Base-by-base conservation (phyloP, 345 rosid species). In the Salix brachista region DNA sequence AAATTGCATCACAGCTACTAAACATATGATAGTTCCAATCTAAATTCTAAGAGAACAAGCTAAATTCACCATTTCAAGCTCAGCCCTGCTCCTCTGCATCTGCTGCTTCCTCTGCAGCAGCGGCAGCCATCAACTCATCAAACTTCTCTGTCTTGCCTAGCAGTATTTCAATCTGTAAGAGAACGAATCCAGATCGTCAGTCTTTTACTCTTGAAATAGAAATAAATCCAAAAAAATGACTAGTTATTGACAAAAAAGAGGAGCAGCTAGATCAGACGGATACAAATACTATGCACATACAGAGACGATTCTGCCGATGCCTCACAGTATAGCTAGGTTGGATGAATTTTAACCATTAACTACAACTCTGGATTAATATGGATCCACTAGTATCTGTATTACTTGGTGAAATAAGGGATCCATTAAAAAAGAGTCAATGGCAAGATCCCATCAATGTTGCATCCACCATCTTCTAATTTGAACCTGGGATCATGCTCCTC, bases 71-170 rank as follows among this genome's bases (percentile, higher is more conserved):
- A 25, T 72, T 39, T 54, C 61, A 65, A 69, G 67, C 71, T 80
- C 67, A 71, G 70, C 83, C 86, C 67, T 86, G 87, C 80, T 89
- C 91, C 81, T 88, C 90, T 9, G 75, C 79, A 50, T 86, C 88
- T 6, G 39, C 42, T 18, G 50, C 86, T 75, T 91, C 94, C 73
- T 87, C 93, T 16, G 86, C 80, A 32, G 91, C 88, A 54, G 94
- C 91, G 61, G 94, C 91, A 6, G 91, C 89, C 90, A 89, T 92
- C 86, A 90, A 70, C 67, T 90, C 93, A 46, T 90, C 97, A 13
- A 92, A 90, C 84, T 89, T 90, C 50, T 81, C 90, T 0, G 97
- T 79, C 83, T 92, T 89, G 73, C 87, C 91, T 0, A 90, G 83
- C 71, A 86, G 56, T 39, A 90, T 90, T 81, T 92, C 94, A 79